Evolutionary conservation across 2,329 filamentous ascomycete genomes (phyloP).

Genomic region (Xylariaceae sp.): DNA sequence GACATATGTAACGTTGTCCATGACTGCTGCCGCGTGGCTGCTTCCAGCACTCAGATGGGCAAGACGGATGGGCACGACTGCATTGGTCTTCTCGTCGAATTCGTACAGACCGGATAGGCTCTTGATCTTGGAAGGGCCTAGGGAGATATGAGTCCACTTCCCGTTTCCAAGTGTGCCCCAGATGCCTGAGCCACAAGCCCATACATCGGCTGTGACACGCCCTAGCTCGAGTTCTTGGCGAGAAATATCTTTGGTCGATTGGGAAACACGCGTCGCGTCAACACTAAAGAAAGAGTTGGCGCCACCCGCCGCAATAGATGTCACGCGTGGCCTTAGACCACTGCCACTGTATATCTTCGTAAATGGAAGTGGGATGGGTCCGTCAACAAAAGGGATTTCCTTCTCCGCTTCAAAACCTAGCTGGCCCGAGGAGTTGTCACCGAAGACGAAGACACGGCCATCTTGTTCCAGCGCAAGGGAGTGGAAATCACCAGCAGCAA

Average conservation of each 20-base stretch:
- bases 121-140: conserved; percentile 74
- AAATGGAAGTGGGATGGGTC: conserved; percentile 66
- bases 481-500: conserved; percentile 84
- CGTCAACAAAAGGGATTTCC: conserved; percentile 60
- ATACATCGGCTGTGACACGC: conserved; percentile 69
- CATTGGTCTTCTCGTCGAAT: conserved; percentile 71
- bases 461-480: conserved; percentile 72
- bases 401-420: conserved; percentile 72
- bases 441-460: conserved; percentile 80
- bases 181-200: conserved; percentile 83
- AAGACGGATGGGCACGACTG: conserved; percentile 72
- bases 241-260: conserved; percentile 34
- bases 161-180: conserved; percentile 79
- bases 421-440: conserved; percentile 89
- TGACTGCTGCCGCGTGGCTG: conserved; percentile 76
- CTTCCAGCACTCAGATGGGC: conserved; percentile 69
- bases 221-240: too few relatives aligned
- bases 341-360: conserved; percentile 68
- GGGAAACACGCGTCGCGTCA: conserved; percentile 62
- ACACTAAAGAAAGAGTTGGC: conserved; percentile 83
- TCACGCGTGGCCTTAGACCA: conserved; percentile 62
- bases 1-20: conserved; percentile 75
- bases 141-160: conserved; percentile 83
- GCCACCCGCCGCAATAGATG: conserved; percentile 78
- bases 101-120: conserved; percentile 78